Conservation (phyloP, 768 basidiomycete species). For the Panus rudis region DNA sequence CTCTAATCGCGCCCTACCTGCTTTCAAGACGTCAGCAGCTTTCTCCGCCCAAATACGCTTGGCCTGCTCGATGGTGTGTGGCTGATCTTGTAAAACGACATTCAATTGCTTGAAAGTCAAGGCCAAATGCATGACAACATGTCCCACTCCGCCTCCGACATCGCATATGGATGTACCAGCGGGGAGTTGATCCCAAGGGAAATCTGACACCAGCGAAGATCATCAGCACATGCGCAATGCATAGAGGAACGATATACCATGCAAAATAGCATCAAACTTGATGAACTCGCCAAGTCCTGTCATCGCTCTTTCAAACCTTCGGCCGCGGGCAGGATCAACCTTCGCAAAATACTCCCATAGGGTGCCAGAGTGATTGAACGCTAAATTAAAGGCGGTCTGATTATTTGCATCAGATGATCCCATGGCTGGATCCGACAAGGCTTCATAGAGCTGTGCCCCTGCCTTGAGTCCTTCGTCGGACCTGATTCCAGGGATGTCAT, state of each 20-base stretch:
- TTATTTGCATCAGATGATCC: too few species aligned
- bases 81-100: slow-evolving; percentile 1
- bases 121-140: slow-evolving; percentile 19
- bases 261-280: neutral
- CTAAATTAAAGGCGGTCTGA: too few species aligned
- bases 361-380: too few species aligned
- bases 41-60: neutral
- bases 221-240: too few species aligned
- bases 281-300: neutral
- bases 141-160: slow-evolving; percentile 1
- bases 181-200: slow-evolving; percentile 1
- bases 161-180: slow-evolving; percentile 1
- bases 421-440: too few species aligned
- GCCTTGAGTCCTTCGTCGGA: too few species aligned
- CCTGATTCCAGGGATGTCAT: too few species aligned
- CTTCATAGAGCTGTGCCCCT: too few species aligned
- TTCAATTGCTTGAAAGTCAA: neutral
- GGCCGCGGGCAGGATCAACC: neutral
- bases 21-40: neutral
- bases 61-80: neutral
- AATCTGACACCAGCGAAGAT: neutral
- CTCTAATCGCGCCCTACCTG: neutral
- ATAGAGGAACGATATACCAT: too few species aligned
- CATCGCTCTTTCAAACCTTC: neutral
- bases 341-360: neutral